phyloP scores from a whole-genome alignment of 768 basidiomycete species.

The Amanita pseudoporphyria region DNA sequence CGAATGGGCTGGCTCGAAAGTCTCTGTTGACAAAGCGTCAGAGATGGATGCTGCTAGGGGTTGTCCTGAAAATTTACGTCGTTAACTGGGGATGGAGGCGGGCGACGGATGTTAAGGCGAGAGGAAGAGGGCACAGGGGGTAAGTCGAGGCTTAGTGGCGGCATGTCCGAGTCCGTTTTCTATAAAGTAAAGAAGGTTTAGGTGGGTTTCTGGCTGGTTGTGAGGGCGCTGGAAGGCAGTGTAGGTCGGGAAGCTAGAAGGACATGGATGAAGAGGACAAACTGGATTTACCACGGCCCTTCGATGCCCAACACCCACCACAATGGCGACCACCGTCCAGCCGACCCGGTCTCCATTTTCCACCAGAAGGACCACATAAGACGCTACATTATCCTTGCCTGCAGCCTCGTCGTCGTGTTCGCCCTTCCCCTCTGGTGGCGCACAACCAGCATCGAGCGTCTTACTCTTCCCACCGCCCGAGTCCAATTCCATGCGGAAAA shows the following conservation, averaged over 20 bases:
- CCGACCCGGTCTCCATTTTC: constrained; percentile 33
- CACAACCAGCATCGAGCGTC: constrained; percentile 82
- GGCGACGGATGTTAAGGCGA: constrained; percentile 23
- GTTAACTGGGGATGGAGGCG: constrained; percentile 4
- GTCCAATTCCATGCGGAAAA: constrained; percentile 43
- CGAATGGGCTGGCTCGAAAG: constrained; percentile 11
- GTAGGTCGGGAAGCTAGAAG: no score
- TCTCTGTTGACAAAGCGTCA: no score
- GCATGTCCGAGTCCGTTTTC: constrained; percentile 17
- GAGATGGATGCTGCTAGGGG: background rate
- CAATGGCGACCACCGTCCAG: background rate
- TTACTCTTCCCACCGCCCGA: constrained; percentile 55
- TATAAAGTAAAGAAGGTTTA: no score
- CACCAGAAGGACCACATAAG: constrained; percentile 43
- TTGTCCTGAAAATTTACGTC: background rate
- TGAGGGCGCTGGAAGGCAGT: background rate
- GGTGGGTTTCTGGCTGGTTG: background rate
- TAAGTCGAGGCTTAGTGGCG: constrained; percentile 32
- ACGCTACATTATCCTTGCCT: constrained; percentile 57
- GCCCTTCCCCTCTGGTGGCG: constrained; percentile 91
- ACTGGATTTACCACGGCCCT: constrained; percentile 1
- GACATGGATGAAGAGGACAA: background rate
- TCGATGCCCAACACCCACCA: background rate
- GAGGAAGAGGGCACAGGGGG: constrained; percentile 11
- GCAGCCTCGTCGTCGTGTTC: constrained; percentile 70